A percentile compares a stretch with the other conserved stretches of the same genome.
Conservation (phyloP, 176 grass and related monocot genomes). For the Oryza glaberrima region DNA sequence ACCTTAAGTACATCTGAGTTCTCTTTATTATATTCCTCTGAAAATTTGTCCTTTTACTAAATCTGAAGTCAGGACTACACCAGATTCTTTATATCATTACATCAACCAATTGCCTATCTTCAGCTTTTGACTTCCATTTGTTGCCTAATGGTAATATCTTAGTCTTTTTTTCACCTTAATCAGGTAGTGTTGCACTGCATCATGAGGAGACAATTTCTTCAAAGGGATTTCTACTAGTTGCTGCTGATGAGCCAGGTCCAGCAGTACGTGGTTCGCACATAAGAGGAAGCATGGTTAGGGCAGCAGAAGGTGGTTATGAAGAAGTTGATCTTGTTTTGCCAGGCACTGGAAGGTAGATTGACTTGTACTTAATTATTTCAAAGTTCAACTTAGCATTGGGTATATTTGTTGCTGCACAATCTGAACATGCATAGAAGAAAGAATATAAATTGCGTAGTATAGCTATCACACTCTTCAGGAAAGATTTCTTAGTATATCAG, state of each 20-base stretch:
- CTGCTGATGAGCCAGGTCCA: conserved; percentile 82
- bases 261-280: conserved; percentile 87
- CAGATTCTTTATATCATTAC: not conserved
- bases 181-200: conserved; percentile 52
- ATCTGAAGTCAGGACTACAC: not conserved
- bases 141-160: conserved; percentile 10
- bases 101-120: conserved; percentile 16
- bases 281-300: conserved; percentile 96
- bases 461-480: not conserved
- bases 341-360: conserved; percentile 73
- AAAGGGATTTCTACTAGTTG: conserved; percentile 82
- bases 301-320: conserved; percentile 87
- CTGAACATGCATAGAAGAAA: not conserved
- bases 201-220: conserved; percentile 57
- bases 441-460: not conserved
- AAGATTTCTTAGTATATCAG: not conserved
- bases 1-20: conserved; percentile 12
- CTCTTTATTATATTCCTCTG: conserved; percentile 6
- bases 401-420: not conserved
- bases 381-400: not conserved
- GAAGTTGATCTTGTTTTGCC: conserved; percentile 97
- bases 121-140: not conserved
- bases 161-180: conserved; percentile 21
- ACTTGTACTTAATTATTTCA: conserved; percentile 21
- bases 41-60: not conserved